phyloP scores from a whole-genome alignment of 2,329 filamentous ascomycete genomes.

The Exophiala lecanii-corni region DNA sequence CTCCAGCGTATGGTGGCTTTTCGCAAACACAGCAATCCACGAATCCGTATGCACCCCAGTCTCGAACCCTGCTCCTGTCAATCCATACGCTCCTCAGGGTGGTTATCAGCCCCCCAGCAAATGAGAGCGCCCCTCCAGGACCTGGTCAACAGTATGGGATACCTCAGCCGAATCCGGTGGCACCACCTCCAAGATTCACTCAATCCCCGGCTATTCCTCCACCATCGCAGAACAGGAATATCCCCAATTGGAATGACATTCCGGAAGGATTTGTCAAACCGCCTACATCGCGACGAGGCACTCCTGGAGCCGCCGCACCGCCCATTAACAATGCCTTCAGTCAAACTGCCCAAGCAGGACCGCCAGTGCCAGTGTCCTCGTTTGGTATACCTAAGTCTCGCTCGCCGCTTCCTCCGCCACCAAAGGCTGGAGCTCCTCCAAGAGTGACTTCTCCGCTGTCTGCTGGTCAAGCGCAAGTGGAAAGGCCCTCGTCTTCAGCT shows the following conservation, averaged over 20 bases:
- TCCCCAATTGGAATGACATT: constrained; percentile 89
- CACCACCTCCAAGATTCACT: constrained; percentile 62
- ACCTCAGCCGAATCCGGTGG: constrained; percentile 42
- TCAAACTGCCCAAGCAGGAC: constrained; percentile 43
- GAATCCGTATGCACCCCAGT: constrained; percentile 35
- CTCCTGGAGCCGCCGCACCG: constrained; percentile 59
- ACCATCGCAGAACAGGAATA: constrained; percentile 65
- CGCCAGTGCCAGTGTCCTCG: constrained; percentile 53
- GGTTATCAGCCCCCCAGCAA: constrained; percentile 57
- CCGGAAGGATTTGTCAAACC: constrained; percentile 74
- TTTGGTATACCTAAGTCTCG: constrained; percentile 58
- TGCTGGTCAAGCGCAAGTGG: constrained; percentile 49
- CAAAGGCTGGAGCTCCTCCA: constrained; percentile 67
- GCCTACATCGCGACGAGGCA: constrained; percentile 66
- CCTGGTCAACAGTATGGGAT: constrained; percentile 38
- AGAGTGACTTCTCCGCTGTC: constrained; percentile 67
- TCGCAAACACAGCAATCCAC: constrained; percentile 11
- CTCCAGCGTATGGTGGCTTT: constrained; percentile 7
- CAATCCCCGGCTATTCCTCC: constrained; percentile 62
- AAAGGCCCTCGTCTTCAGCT: constrained; percentile 53
- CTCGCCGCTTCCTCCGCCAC: constrained; percentile 69
- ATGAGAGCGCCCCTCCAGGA: constrained; percentile 32
- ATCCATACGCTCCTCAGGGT: constrained; percentile 34
- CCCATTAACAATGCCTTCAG: constrained; percentile 69
- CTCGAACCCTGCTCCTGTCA: constrained; percentile 26